These are phyloP conservation scores for Cercospora sp. DNA, from an alignment of 2,329 filamentous ascomycete genomes.

Conservation along the genomic window DNA sequence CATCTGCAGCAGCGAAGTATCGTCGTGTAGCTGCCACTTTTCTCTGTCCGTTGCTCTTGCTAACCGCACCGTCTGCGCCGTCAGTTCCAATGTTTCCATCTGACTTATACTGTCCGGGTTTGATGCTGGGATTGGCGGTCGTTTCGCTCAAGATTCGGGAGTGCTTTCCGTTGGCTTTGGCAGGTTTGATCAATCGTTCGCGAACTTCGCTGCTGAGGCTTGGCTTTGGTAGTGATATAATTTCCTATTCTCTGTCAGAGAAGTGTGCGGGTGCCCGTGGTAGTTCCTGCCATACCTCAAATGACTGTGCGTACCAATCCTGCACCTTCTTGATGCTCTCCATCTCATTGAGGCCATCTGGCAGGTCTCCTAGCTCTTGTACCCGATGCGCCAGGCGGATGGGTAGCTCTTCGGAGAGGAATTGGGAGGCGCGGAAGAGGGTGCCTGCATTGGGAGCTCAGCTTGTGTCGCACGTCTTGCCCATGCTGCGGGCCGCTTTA, in stretches of 20 bases:
- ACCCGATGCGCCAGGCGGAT: conserved; percentile 96
- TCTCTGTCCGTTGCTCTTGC: conserved; percentile 50
- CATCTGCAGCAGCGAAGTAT: conserved; percentile 86
- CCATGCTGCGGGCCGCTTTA: conserved; percentile 46
- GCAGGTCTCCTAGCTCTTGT: conserved; percentile 86
- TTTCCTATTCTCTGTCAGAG: conserved; percentile 64
- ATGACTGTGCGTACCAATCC: conserved; percentile 99
- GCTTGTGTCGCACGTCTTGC: conserved; percentile 1
- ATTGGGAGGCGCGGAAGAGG: conserved; percentile 95
- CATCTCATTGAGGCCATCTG: conserved; percentile 97
- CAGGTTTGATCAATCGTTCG: conserved; percentile 72
- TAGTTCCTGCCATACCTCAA: conserved; percentile 66
- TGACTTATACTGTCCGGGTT: conserved; percentile 74
- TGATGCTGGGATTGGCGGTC: conserved; percentile 86
- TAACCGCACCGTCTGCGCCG: conserved; percentile 50
- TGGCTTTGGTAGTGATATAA: conserved; percentile 81
- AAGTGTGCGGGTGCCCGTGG: conserved; percentile 39
- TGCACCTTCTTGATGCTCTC: conserved; percentile 91
- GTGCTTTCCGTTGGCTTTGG: conserved; percentile 58
- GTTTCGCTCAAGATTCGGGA: conserved; percentile 74
- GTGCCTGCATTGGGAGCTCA: conserved; percentile 62
- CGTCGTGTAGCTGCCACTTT: conserved; percentile 56
- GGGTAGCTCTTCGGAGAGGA: conserved; percentile 95
- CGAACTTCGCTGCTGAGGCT: conserved; percentile 72
- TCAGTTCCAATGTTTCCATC: conserved; percentile 53